Evolutionary conservation across 805 yeast genomes (phyloP).

Genomic region (Teunomyces stri): DNA sequence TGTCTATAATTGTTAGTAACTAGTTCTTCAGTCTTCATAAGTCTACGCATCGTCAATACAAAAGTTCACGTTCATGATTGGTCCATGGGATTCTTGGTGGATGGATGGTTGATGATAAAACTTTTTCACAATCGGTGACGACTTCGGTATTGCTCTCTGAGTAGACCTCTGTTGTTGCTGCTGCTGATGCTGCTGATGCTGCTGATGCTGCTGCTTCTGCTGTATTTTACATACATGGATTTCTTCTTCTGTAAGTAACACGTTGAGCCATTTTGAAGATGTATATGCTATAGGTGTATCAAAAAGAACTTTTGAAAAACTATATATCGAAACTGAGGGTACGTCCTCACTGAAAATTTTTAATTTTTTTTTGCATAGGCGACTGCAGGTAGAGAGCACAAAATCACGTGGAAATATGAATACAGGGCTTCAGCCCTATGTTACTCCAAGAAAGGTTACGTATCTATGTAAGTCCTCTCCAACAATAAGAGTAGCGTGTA

Average conservation of each 20-base stretch:
- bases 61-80: neutral
- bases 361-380: neutral
- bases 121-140: neutral
- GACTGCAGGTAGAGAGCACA: neutral
- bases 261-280: slow-evolving; percentile 90
- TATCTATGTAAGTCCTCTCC: too few relatives aligned
- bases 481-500: neutral
- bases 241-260: slow-evolving; percentile 98
- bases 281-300: slow-evolving; percentile 15
- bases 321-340: slow-evolving; percentile 6
- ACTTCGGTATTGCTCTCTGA: neutral
- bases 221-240: slow-evolving; percentile 62
- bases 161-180: neutral
- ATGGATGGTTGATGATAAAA: neutral
- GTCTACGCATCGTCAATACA: neutral
- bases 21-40: neutral
- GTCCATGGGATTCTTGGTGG: neutral
- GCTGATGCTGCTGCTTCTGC: neutral
- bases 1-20: slow-evolving; percentile 61
- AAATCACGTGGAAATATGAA: neutral
- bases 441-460: too few relatives aligned
- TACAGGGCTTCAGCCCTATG: neutral
- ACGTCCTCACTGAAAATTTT: slow-evolving; percentile 4
- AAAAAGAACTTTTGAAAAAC: slow-evolving; percentile 11
- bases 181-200: neutral